These are phyloP conservation scores for Ramaria sp. DNA, from an alignment of 768 basidiomycete species.

Conservation along the genomic window DNA sequence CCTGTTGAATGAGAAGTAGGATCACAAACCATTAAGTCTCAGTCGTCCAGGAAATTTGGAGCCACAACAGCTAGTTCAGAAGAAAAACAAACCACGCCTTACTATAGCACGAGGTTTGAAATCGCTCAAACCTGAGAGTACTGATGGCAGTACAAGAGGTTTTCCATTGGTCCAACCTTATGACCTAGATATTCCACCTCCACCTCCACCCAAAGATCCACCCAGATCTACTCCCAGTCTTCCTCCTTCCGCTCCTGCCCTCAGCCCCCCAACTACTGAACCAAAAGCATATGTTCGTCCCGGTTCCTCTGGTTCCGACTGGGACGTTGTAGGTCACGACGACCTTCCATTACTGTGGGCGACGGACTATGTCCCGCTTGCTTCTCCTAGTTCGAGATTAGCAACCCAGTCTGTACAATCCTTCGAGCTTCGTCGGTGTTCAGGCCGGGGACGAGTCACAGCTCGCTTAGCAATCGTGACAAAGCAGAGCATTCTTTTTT, in stretches of 20 bases:
- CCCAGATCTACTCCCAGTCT: background rate
- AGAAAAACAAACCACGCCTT: conserved; percentile 36
- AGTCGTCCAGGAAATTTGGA: conserved; percentile 40
- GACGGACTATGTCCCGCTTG: conserved; percentile 78
- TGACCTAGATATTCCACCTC: conserved; percentile 15
- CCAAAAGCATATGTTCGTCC: background rate
- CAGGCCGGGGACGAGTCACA: conserved; percentile 37
- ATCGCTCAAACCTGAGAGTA: conserved; percentile 10
- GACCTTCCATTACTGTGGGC: conserved; percentile 72
- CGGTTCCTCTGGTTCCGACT: conserved; percentile 34
- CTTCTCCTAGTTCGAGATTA: conserved; percentile 52
- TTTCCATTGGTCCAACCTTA: conserved; percentile 17
- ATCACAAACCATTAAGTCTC: conserved; percentile 44
- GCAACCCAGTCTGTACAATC: conserved; percentile 44
- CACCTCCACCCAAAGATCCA: conserved; percentile 13
- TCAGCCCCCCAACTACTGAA: background rate
- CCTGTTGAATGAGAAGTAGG: conserved; percentile 26
- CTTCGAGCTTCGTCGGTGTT: conserved; percentile 54
- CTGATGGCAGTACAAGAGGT: conserved; percentile 18
- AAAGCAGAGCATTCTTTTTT: conserved; percentile 60
- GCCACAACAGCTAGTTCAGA: conserved; percentile 30
- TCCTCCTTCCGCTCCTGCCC: background rate
- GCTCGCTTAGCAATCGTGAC: conserved; percentile 65
- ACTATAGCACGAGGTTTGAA: conserved; percentile 42
- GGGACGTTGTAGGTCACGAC: conserved; percentile 62